Evolutionary conservation across 1,284 basidiomycete species (phyloP), one percentile per base, ranked within the genome.

Genomic region (Malassezia psittaci): DNA sequence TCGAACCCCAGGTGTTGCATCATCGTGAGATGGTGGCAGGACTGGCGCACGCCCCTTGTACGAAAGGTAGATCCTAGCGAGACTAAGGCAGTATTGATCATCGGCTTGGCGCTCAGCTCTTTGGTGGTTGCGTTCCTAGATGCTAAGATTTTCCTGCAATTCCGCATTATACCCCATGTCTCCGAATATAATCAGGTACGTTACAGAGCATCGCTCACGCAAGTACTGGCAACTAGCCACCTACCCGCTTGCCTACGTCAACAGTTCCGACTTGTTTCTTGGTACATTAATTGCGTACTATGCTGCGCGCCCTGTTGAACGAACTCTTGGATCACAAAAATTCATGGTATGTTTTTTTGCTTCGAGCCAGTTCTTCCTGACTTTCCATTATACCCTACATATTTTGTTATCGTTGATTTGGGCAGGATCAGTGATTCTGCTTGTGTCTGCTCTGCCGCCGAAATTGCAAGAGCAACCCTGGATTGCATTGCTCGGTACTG

Each of bases 11-110:
- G 21, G 41, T 16, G 32, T 18, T 43, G 41, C 8, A 16, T 43
- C 19, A 16, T 32, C 21, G 11, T 11, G 32, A 5, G 33, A 52
- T 52, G 45, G 55, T 52, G 11, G 35, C 39, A 6, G 55, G 55
- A n/a, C 52, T 57, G 19, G 55, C 55, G 29, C 39, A 57, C 29
- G 49, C 55, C 21, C 51, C 55, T 16, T 33, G 47, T 21, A 50
- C 54, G 5, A 57, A 57, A 41, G 40, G 54, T 55, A 34, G 16
- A 43, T 37, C 15, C 12, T 2, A 21, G 24, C 24, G 24, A 9
- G 8, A 39, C 54, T 55, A 2, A 57, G 37, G 43, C 33, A 51
- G 54, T 37, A 39, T 21, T 33, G 19, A 47, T 57, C 8, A 42
- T 44, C n/a, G 16, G 13, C 18, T 29, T 38, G 7, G 36, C 43